Conservation (phyloP, 768 basidiomycete species). For the Hericium alpestre region DNA sequence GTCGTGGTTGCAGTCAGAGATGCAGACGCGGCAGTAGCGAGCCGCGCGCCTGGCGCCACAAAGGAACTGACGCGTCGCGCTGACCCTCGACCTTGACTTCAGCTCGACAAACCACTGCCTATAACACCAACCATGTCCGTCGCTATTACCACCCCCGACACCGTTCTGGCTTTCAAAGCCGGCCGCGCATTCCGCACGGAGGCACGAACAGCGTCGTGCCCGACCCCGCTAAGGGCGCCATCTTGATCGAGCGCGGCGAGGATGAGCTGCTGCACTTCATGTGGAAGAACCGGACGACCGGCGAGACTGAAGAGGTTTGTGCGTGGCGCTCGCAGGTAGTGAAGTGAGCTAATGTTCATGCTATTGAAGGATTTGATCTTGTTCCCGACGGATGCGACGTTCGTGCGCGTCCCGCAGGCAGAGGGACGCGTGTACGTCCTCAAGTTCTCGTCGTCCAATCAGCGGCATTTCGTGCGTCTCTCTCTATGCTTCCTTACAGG, state of each 20-base stretch:
- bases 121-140: not conserved
- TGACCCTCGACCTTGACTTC: not conserved
- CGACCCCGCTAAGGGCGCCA: constrained; percentile 59
- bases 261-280: constrained; percentile 71
- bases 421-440: constrained; percentile 74
- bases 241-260: constrained; percentile 57
- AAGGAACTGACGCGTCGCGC: constrained; percentile 4
- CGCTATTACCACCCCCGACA: constrained; percentile 2
- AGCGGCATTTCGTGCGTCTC: constrained; percentile 72
- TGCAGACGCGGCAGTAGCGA: not conserved
- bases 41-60: not conserved
- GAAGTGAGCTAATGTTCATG: not conserved
- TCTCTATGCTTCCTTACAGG: not conserved
- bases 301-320: constrained; percentile 50
- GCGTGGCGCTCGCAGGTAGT: not conserved
- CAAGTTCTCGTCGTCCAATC: constrained; percentile 84
- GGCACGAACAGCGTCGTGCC: constrained; percentile 62
- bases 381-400: constrained; percentile 78
- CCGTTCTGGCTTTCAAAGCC: constrained; percentile 47
- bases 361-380: constrained; percentile 66
- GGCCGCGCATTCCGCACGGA: constrained; percentile 64
- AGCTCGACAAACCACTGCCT: not conserved
- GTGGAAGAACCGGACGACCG: constrained; percentile 66
- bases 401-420: constrained; percentile 63
- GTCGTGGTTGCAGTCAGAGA: not conserved